Evolutionary conservation across 257 asterid species (phyloP).

Genomic region (Capsicum pubescens): DNA sequence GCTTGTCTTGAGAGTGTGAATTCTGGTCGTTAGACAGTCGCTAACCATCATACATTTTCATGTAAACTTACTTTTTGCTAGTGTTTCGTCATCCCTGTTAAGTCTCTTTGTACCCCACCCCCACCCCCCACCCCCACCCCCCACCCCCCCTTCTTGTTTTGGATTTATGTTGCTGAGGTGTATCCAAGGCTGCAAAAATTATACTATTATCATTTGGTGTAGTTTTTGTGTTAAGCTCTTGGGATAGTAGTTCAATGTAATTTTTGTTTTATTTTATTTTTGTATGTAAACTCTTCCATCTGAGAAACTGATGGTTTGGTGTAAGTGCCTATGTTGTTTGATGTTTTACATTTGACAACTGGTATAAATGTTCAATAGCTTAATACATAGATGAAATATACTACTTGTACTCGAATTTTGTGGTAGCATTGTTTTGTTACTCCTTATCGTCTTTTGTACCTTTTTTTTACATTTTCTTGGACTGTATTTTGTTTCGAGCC

Average conservation of each 20-base stretch:
- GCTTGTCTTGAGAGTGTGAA: conserved; percentile 30
- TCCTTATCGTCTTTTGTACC: no score
- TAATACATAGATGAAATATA: no score
- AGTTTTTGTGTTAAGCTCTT: not conserved
- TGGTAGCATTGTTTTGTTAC: no score
- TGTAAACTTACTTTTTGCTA: not conserved
- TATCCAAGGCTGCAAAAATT: not conserved
- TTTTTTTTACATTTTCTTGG: no score
- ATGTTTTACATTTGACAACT: not conserved
- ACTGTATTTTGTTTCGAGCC: no score
- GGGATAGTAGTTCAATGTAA: not conserved
- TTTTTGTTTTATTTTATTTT: not conserved
- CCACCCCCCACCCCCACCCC: no score
- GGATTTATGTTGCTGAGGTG: conserved; percentile 18
- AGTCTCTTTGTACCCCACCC: not conserved
- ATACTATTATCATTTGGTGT: not conserved
- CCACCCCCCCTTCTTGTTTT: not conserved
- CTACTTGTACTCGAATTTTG: no score
- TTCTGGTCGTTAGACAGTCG: not conserved
- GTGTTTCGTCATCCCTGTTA: not conserved
- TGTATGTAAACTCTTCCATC: not conserved
- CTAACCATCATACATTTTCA: conserved; percentile 15
- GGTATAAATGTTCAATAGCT: no score
- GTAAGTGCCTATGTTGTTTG: not conserved
- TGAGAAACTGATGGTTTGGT: conserved; percentile 13